Conservation (phyloP, 768 basidiomycete species). For the Termitomyces sp. region DNA sequence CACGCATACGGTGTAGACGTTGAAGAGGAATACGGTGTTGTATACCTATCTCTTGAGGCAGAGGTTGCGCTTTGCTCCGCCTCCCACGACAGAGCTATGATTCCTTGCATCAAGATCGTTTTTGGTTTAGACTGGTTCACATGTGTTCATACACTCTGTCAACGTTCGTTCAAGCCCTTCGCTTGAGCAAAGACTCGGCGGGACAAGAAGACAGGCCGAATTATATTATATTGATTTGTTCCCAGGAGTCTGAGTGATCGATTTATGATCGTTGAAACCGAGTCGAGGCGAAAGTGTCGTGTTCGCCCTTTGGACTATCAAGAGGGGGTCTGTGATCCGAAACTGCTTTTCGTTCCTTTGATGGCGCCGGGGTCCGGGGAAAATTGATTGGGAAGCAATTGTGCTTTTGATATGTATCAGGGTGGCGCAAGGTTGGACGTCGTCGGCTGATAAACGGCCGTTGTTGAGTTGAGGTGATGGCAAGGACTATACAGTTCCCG, state of each 20-base stretch:
- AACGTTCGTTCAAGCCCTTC: neutral
- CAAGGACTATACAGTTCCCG: too few relatives aligned
- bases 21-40: neutral
- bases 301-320: neutral
- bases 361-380: neutral
- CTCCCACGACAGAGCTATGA: neutral
- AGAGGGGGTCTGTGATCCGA: neutral
- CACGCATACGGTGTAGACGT: neutral
- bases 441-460: neutral
- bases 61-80: neutral
- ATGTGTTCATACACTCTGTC: neutral
- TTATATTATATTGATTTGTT: neutral
- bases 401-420: neutral
- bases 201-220: neutral
- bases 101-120: neutral
- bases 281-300: neutral
- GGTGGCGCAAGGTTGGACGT: neutral
- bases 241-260: neutral
- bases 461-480: neutral
- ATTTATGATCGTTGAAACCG: too few relatives aligned
- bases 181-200: neutral
- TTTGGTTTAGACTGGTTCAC: neutral
- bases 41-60: neutral
- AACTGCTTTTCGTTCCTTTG: neutral
- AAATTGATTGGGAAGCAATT: neutral